Base-by-base conservation (phyloP, 1,139 yeast genomes). In the Geotrichum armillariae region DNA sequence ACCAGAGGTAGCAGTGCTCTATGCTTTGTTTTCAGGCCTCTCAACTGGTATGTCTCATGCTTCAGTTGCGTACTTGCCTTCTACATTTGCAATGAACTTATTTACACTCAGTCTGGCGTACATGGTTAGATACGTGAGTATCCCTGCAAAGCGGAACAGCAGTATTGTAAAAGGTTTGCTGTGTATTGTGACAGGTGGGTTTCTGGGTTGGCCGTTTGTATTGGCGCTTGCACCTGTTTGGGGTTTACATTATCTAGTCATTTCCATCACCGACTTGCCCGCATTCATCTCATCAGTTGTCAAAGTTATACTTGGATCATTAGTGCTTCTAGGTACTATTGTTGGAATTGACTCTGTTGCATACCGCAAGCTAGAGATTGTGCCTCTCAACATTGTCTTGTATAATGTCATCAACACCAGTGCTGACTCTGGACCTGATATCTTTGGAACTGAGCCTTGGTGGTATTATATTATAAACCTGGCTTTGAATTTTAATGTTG, bases 141-240 rank as follows among this genome's bases (percentile, higher is more conserved):
- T 58, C 22, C 52, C 61, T n/a, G 51, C 52, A 7, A 23, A 45
- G 14, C 34, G 16, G 14, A 29, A 34, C 14, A 17, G 22, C 23
- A 29, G 49, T 41, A 51, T 66, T 71, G 38, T 58, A 65, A 23
- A 40, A 27, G 79, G 82, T 1, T 71, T 85, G 38, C 62, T 77
- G 1, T 77, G 77, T 71, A 73, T 78, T 44, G 70, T 78, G 34
- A 55, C 85, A 17, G 95, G 93, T 5, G 94, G 94, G 0, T 63
- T 91, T 1, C 57, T 85, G 32, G 97, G 98, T 1, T 91, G 98
- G 98, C 97, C 98, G 1, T 91, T 91, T 68, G 80, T 85, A 0
- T 68, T 87, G 53, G 82, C 79, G 0, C 69, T 89, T 50, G 82
- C 83, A 3, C 48, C 48, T 12, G 35, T 32, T 1, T 52, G 55